Conservation (phyloP, 768 basidiomycete genomes). For the Panellus pusillus region DNA sequence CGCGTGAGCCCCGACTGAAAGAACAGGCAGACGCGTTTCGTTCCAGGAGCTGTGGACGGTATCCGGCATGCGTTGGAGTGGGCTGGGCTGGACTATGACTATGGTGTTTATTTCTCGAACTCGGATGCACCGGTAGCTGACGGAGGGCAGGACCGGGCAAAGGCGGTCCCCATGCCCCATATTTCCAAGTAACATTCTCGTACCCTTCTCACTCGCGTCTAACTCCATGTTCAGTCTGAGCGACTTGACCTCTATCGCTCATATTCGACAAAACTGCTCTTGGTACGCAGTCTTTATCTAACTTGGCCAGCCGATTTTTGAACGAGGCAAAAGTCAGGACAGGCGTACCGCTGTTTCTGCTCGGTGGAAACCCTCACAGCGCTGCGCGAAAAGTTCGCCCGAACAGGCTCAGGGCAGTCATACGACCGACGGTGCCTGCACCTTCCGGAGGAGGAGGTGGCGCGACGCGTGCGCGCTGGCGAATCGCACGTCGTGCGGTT, state of each 20-base stretch:
- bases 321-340: conserved; percentile 56
- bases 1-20: neutral
- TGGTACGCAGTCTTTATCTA: conserved; percentile 45
- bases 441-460: conserved; percentile 83
- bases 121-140: conserved; percentile 21
- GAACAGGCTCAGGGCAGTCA: conserved; percentile 70
- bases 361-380: conserved; percentile 65
- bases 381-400: conserved; percentile 69
- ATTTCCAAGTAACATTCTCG: conserved; percentile 64
- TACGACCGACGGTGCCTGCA: conserved; percentile 91
- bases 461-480: conserved; percentile 68
- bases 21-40: conserved; percentile 63
- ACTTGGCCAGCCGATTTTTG: neutral
- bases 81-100: conserved; percentile 91
- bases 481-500: conserved; percentile 84
- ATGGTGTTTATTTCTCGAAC: conserved; percentile 52
- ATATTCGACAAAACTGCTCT: conserved; percentile 72
- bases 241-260: conserved; percentile 80
- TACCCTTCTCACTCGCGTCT: conserved; percentile 7
- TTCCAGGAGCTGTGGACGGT: conserved; percentile 82
- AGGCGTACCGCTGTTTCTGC: conserved; percentile 97
- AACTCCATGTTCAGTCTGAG: conserved; percentile 64
- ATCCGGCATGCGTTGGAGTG: conserved; percentile 78
- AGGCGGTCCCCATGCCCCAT: conserved; percentile 78
- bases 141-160: conserved; percentile 66